Conservation (phyloP, 176 grass and related monocot genomes). For the Coix lacrymajobi region DNA sequence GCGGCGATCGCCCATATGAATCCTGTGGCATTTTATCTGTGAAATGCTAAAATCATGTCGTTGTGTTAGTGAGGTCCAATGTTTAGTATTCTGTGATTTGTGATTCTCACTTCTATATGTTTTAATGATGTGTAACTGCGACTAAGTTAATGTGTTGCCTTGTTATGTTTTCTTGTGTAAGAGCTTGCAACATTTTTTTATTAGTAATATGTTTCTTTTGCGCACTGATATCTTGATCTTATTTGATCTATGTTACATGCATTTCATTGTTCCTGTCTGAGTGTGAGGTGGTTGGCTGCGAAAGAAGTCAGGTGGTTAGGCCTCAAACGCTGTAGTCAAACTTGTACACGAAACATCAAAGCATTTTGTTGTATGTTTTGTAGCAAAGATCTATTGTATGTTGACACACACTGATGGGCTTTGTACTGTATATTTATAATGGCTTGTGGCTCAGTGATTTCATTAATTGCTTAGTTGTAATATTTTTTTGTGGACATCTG, state of each 20-base stretch:
- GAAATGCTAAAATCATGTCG: constrained; percentile 17
- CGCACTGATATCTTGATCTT: not conserved
- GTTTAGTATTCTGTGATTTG: not conserved
- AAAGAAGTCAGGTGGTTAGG: not conserved
- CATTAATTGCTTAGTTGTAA: no score
- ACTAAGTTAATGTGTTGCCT: constrained; percentile 22
- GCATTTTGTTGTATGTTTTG: no score
- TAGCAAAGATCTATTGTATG: no score
- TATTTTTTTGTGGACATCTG: no score
- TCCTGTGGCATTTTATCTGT: constrained; percentile 26
- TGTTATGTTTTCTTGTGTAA: constrained; percentile 7
- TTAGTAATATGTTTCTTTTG: constrained; percentile 5
- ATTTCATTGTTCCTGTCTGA: not conserved
- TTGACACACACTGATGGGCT: no score
- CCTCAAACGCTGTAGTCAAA: no score
- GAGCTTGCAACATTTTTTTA: not conserved
- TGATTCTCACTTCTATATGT: not conserved
- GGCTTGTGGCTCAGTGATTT: no score
- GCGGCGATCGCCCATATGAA: not conserved
- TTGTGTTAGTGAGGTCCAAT: constrained; percentile 6
- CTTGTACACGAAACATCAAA: no score
- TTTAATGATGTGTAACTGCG: not conserved
- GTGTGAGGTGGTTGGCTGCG: not conserved
- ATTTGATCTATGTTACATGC: constrained; percentile 5
- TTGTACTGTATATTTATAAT: no score